These are phyloP conservation scores for Protea cynaroides DNA, from an alignment of 164 flowering plant species.

Conservation along the genomic window DNA sequence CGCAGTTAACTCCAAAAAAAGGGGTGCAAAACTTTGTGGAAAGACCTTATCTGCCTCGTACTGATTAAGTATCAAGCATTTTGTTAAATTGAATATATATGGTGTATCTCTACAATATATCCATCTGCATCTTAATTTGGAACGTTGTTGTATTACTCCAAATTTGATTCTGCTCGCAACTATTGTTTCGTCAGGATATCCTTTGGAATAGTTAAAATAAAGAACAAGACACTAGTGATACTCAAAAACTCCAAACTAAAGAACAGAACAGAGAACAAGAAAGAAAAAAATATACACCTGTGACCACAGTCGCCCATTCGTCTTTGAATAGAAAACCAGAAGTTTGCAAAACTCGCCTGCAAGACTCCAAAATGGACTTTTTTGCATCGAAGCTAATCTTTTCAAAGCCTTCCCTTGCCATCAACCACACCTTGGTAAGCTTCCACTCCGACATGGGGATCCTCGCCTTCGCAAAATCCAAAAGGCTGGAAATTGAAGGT, in stretches of 20 bases:
- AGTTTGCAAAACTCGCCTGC: conserved; percentile 31
- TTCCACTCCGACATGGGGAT: conserved; percentile 38
- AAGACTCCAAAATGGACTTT: conserved; percentile 28
- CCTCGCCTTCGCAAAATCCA: conserved; percentile 32
- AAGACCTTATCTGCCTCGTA: too few relatives aligned
- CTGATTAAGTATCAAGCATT: too few relatives aligned
- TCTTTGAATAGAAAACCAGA: conserved; percentile 42
- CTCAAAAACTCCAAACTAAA: background rate
- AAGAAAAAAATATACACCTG: conserved; percentile 22
- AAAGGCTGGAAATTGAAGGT: conserved; percentile 19
- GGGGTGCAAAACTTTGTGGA: too few relatives aligned
- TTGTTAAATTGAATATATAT: too few relatives aligned
- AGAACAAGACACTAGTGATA: too few relatives aligned
- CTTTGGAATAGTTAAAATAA: too few relatives aligned
- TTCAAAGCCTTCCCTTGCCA: conserved; percentile 24
- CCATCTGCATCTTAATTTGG: too few relatives aligned
- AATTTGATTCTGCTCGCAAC: too few relatives aligned
- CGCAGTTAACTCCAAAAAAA: background rate
- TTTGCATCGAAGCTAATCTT: conserved; percentile 7
- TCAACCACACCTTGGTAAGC: conserved; percentile 28
- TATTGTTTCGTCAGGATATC: too few relatives aligned
- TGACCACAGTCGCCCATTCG: conserved; percentile 41
- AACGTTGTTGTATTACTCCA: too few relatives aligned
- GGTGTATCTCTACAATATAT: too few relatives aligned
- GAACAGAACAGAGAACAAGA: background rate